Base-by-base conservation (phyloP, 371 early-diverging fungal genomes). In the Synchytrium microbalum region DNA sequence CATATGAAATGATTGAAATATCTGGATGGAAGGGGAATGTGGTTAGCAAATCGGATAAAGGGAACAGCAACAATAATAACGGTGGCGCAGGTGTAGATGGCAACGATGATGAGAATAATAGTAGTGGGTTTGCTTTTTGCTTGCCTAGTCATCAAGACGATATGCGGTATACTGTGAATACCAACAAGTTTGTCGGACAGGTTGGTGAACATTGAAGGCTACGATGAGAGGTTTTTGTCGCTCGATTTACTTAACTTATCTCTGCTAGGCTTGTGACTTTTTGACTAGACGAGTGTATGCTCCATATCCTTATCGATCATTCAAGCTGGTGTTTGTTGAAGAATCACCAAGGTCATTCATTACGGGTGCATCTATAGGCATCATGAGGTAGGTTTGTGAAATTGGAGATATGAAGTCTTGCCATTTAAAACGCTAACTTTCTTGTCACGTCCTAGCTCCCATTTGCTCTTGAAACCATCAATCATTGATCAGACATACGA, bases 401-500 rank as follows among this genome's bases (percentile, higher is more conserved):
- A n/a, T 32, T 32, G 28, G 3, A 25, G 32, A 8, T 52, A 2
- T 57, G 32, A 14, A 51, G n/a, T 61, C 33, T 3, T 76, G n/a
- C n/a, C 13, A 65, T 5, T 73, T 30, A 2, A 38, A 24, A 68
- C 10, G 13, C 38, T 19, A 0, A 3, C 13, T 32, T 2, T 28
- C 29, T 52, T 67, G 23, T 1, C 27, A 24, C 65, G 10, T 38
- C 46, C 46, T 66, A 88, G 92, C 63, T 80, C 85, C 0, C 77
- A 86, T 3, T 67, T 93, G 5, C 74, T 96, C 31, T 83, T 92
- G 58, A 72, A 84, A 1, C 79, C 81, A n/a, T 79, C 83, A 33
- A 79, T 90, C 14, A 90, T 95, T 64, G 97, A 96, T 65, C 92
- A 91, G 67, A 86, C 84, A 1, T 94, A 88, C 67, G 86, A 85